Percentiles rank a stretch among this genome's conserved stretches.
phyloP scores from a whole-genome alignment of 2,329 filamentous ascomycete species.

The Sarocladiaceae sp. region DNA sequence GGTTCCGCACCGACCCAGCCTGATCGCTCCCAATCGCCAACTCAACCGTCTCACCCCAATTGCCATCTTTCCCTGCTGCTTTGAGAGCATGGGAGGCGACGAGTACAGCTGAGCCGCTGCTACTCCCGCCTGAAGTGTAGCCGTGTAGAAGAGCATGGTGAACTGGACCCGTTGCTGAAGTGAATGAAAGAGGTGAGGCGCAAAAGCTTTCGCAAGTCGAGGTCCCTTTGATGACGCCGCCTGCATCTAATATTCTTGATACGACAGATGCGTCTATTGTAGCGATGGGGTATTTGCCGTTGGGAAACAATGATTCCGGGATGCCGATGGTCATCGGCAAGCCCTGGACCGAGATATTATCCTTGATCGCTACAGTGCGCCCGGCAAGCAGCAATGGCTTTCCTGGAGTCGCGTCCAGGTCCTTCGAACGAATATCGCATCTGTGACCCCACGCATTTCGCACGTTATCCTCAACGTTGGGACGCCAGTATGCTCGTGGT shows the following conservation, averaged over 20 bases:
- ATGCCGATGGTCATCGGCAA: slow-evolving; percentile 21
- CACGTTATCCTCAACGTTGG: slow-evolving; percentile 20
- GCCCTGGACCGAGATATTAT: slow-evolving; percentile 24
- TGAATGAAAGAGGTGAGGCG: slow-evolving; percentile 22
- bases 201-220: slow-evolving; percentile 26
- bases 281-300: slow-evolving; percentile 16
- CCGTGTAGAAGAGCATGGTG: slow-evolving; percentile 21
- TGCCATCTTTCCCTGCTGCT: background rate
- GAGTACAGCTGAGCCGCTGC: slow-evolving; percentile 26
- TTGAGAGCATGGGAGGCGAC: slow-evolving; percentile 18
- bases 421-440: slow-evolving; percentile 18
- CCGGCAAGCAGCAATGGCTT: slow-evolving; percentile 14
- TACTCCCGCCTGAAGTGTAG: slow-evolving; percentile 25
- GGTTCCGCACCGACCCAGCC: slow-evolving; percentile 26
- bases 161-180: slow-evolving; percentile 23
- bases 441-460: slow-evolving; percentile 30
- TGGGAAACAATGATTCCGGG: slow-evolving; percentile 10
- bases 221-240: slow-evolving; percentile 20
- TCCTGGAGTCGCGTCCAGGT: background rate
- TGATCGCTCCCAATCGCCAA: slow-evolving; percentile 26
- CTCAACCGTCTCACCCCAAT: slow-evolving; percentile 16
- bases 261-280: slow-evolving; percentile 18
- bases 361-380: slow-evolving; percentile 21
- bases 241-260: slow-evolving; percentile 20
- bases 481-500: slow-evolving; percentile 16